phyloP scores from a whole-genome alignment of 495 filamentous ascomycete genomes.

The Mytilinidion resinicola region DNA sequence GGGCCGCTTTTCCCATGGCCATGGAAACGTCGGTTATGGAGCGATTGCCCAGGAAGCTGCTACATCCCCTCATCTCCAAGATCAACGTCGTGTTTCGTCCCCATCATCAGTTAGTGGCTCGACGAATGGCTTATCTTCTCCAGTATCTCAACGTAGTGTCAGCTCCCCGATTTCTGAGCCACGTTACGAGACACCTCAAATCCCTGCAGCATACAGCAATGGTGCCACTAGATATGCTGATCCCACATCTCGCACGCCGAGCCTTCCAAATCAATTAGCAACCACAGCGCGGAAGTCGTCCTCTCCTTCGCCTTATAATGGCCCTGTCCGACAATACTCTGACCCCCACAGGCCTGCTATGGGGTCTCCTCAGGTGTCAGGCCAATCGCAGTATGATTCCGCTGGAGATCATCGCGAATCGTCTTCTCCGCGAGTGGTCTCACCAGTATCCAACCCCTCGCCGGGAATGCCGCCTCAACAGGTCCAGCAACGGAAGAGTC shows the following conservation, averaged over 20 bases:
- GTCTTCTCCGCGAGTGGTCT: conserved; percentile 11
- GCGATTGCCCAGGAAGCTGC: conserved; percentile 2
- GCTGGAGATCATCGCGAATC: conserved; percentile 9
- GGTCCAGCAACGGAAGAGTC: neutral
- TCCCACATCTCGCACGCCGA: neutral
- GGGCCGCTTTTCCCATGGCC: neutral
- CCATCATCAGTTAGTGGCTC: conserved; percentile 4
- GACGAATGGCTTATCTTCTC: neutral
- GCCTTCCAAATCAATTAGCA: neutral
- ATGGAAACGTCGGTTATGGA: neutral
- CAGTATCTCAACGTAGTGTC: conserved; percentile 14
- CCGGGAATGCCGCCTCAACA: neutral
- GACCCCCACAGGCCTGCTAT: conserved; percentile 17
- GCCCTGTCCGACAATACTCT: conserved; percentile 11
- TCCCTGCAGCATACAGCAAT: conserved; percentile 22
- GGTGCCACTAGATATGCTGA: conserved; percentile 1
- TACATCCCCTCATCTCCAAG: neutral
- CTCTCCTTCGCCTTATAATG: neutral
- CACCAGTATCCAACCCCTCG: conserved; percentile 19
- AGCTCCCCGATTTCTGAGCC: conserved; percentile 19
- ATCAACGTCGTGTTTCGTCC: conserved; percentile 10
- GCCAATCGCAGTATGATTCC: conserved; percentile 5
- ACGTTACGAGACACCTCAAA: conserved; percentile 24
- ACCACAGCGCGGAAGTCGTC: neutral
- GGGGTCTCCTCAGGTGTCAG: conserved; percentile 17